Base-by-base conservation (phyloP, 257 asterid genomes). In the Salvia splendens region DNA sequence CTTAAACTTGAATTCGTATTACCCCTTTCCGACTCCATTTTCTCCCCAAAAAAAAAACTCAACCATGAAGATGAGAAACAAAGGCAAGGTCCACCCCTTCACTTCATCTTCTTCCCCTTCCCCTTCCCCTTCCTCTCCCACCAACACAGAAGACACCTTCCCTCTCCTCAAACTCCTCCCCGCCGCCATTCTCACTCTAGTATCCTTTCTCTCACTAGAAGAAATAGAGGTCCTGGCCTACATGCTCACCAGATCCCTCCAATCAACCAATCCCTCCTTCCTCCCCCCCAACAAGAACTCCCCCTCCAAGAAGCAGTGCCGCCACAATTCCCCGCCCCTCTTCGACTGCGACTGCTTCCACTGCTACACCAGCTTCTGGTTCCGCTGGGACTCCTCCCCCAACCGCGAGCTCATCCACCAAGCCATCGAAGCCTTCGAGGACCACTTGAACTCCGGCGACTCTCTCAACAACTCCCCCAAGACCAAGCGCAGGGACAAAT, bases 351-450 rank as follows among this genome's bases (percentile, higher is more conserved):
- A 84, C 77, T 86, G 93, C 75, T 90, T 87, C 20, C 83, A 76
- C 68, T 89, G 95, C 38, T 89, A 89, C 75, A 89, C 88, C 9
- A 73, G 83, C 63, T 90, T 73, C 78, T 90, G 97, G 97, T 71
- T 70, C 46, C 67, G 83, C 35, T 90, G 97, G 97, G 88, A 90
- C 41, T 83, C 94, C 28, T 90, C 95, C 0, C 84, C 94, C 8
- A 86, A 86, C 79, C 86, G 90, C 5, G 94, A 90, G 56, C 82
- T 90, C 12, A 90, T 90, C 28, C 89, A 86, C 74, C 87, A 81
- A 8, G 95, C 84, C 12, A 90, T 90, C 56, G 97, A 90, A 68
- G 92, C 94, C 12, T 84, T 84, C 55, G 95, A 90, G 61, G 97
- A 89, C 60, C 87, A 82, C 32, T 71, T 87, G 75, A 84, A 20